Evolutionary conservation across 768 basidiomycete genomes (phyloP).

Genomic region (Termitomyces sp.): DNA sequence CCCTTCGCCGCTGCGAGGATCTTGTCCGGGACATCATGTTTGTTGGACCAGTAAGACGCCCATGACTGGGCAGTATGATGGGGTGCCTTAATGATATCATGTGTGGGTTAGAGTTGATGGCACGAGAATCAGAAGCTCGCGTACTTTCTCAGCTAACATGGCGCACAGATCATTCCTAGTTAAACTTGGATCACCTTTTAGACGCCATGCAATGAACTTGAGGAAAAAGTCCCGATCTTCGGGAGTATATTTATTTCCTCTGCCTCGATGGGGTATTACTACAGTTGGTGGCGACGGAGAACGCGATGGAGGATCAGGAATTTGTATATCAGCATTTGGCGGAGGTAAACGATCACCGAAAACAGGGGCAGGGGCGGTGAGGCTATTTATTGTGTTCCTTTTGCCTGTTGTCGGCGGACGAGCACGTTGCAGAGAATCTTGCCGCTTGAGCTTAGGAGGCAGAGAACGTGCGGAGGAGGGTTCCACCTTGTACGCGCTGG

Average conservation of each 20-base stretch:
- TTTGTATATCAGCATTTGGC: slow-evolving; percentile 53
- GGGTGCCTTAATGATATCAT: slow-evolving; percentile 41
- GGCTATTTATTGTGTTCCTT: slow-evolving; percentile 54
- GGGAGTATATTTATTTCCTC: slow-evolving; percentile 59
- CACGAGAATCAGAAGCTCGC: slow-evolving; percentile 1
- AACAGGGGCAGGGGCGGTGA: slow-evolving; percentile 46
- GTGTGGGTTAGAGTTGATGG: slow-evolving; percentile 3
- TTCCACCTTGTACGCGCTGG: slow-evolving; percentile 31
- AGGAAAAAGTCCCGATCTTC: slow-evolving; percentile 65
- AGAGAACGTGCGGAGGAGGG: slow-evolving; percentile 16
- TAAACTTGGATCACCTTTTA: slow-evolving; percentile 47
- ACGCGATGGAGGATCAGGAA: slow-evolving; percentile 60
- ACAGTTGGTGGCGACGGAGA: slow-evolving; percentile 62
- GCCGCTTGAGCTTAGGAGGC: slow-evolving; percentile 16
- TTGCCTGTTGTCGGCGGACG: slow-evolving; percentile 22
- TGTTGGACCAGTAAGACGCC: slow-evolving; percentile 61
- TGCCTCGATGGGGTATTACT: slow-evolving; percentile 35
- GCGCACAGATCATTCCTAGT: slow-evolving; percentile 50
- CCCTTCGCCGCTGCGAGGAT: slow-evolving; percentile 42
- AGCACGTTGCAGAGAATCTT: slow-evolving; percentile 16
- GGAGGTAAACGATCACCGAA: slow-evolving; percentile 45
- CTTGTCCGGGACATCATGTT: slow-evolving; percentile 63
- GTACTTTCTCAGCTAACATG: slow-evolving; percentile 51
- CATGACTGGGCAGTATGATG: slow-evolving; percentile 61
- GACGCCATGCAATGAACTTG: slow-evolving; percentile 57